Percentiles rank a stretch among this genome's conserved stretches.
Conservation (phyloP, 169 alveolate species). For the Cryptosporidium andersoni region DNA sequence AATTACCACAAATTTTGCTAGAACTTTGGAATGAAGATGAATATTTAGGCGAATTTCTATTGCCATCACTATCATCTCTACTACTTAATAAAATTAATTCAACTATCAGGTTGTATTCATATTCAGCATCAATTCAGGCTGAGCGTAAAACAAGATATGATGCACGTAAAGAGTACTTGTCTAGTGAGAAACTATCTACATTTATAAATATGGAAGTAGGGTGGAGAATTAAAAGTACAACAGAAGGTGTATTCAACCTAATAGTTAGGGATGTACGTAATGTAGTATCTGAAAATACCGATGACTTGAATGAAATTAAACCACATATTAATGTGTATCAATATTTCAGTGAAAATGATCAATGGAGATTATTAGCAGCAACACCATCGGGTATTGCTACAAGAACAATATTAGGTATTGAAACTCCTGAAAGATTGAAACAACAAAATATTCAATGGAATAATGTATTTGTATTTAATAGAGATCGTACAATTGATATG, state of each 20-base stretch:
- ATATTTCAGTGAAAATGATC: constrained; percentile 62
- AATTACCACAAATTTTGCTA: constrained; percentile 50
- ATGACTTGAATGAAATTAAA: constrained; percentile 58
- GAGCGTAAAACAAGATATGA: constrained; percentile 63
- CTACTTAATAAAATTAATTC: constrained; percentile 51
- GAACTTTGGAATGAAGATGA: constrained; percentile 71
- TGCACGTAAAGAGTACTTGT: constrained; percentile 42
- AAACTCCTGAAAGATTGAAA: constrained; percentile 68
- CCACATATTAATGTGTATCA: constrained; percentile 68
- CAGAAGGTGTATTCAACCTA: constrained; percentile 59
- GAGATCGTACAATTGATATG: constrained; percentile 62
- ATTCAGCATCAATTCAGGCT: constrained; percentile 43
- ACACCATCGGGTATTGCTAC: constrained; percentile 66
- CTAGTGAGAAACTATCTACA: constrained; percentile 53
- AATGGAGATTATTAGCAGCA: constrained; percentile 66
- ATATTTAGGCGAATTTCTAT: constrained; percentile 60
- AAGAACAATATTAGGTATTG: constrained; percentile 64
- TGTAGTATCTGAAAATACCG: constrained; percentile 62
- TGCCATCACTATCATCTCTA: constrained; percentile 49
- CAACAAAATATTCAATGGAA: constrained; percentile 67
- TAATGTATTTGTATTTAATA: constrained; percentile 60
- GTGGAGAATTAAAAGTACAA: constrained; percentile 70
- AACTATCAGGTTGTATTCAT: constrained; percentile 47
- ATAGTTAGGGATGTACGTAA: constrained; percentile 52
- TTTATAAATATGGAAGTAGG: constrained; percentile 69